Conservation (phyloP, 2,329 filamentous ascomycete species). For the Decorospora gaudefroyi region DNA sequence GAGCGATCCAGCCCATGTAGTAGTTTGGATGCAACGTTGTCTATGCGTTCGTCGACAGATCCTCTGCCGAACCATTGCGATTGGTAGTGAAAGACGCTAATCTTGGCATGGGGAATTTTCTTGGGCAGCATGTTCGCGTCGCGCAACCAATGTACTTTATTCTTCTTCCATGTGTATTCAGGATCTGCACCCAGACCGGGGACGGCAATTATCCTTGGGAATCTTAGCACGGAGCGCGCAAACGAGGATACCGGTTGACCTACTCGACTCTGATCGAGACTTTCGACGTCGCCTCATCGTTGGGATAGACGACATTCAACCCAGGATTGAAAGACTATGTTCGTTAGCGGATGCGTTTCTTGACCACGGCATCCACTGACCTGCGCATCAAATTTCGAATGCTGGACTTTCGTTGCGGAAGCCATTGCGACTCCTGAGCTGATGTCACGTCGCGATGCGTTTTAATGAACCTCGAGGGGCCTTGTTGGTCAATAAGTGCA, state of each 20-base stretch:
- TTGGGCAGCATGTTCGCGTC: slow-evolving; percentile 37
- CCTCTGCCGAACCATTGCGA: slow-evolving; percentile 39
- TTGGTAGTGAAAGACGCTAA: slow-evolving; percentile 38
- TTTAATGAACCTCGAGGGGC: too few relatives aligned
- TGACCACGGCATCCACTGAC: too few relatives aligned
- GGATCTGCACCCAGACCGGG: slow-evolving; percentile 39
- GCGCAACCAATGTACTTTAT: slow-evolving; percentile 35
- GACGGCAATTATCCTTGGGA: slow-evolving; percentile 35
- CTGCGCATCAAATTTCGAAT: slow-evolving; percentile 25
- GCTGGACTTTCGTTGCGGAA: slow-evolving; percentile 16
- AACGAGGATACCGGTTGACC: background rate
- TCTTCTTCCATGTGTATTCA: slow-evolving; percentile 35
- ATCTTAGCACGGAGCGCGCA: background rate
- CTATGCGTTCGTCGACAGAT: slow-evolving; percentile 35
- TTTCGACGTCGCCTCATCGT: slow-evolving; percentile 18
- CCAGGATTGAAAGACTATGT: slow-evolving; percentile 20
- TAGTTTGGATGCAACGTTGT: slow-evolving; percentile 33
- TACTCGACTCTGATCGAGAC: slow-evolving; percentile 21
- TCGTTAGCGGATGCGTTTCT: background rate
- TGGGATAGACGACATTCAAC: slow-evolving; percentile 22
- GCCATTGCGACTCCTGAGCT: slow-evolving; percentile 15
- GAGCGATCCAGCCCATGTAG: slow-evolving; percentile 22
- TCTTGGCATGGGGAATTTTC: slow-evolving; percentile 35
- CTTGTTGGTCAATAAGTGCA: too few relatives aligned
- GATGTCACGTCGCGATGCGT: background rate